A percentile compares a stretch with the other conserved stretches of the same genome.
These are phyloP conservation scores for Colletotrichum abscissum DNA, from an alignment of 2,329 filamentous ascomycete species.

Conservation along the genomic window DNA sequence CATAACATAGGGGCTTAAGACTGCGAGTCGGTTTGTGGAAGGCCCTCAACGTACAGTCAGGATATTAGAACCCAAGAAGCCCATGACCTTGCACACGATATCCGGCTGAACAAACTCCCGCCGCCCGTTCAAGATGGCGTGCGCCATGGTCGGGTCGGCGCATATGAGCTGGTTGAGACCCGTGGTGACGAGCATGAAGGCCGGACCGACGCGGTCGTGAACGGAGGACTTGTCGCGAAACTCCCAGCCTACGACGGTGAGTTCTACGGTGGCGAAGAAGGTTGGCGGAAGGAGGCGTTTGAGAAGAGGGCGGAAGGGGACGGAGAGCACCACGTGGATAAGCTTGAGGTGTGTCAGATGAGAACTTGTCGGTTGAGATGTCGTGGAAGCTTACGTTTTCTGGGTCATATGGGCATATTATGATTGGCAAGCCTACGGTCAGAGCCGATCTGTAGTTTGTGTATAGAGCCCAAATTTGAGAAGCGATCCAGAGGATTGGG, in stretches of 20 bases:
- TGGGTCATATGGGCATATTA: not conserved
- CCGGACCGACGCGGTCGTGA: slow-evolving; percentile 42
- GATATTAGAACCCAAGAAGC: slow-evolving; percentile 48
- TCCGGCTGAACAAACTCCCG: slow-evolving; percentile 48
- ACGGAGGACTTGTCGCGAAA: slow-evolving; percentile 41
- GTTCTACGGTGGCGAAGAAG: slow-evolving; percentile 40
- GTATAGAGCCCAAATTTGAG: slow-evolving; percentile 17
- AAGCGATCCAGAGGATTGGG: slow-evolving; percentile 4
- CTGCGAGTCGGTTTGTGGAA: no score
- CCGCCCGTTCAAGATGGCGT: slow-evolving; percentile 44
- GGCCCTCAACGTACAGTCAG: slow-evolving; percentile 39
- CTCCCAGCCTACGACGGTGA: slow-evolving; percentile 47
- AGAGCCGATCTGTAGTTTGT: not conserved
- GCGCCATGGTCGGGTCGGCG: slow-evolving; percentile 45
- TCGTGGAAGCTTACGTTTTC: not conserved
- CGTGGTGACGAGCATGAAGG: slow-evolving; percentile 46
- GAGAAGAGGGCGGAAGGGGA: slow-evolving; percentile 37
- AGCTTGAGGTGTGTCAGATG: not conserved
- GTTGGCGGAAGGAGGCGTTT: slow-evolving; percentile 41
- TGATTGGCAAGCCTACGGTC: not conserved
- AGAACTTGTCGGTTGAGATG: no score
- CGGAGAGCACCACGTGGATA: slow-evolving; percentile 36
- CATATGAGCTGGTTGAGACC: slow-evolving; percentile 37
- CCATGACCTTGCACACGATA: slow-evolving; percentile 42
- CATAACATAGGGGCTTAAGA: no score